Percentiles rank a stretch among this genome's conserved stretches.
phyloP scores from a whole-genome alignment of 371 early-diverging fungal species.

The Mortierella sp. region DNA sequence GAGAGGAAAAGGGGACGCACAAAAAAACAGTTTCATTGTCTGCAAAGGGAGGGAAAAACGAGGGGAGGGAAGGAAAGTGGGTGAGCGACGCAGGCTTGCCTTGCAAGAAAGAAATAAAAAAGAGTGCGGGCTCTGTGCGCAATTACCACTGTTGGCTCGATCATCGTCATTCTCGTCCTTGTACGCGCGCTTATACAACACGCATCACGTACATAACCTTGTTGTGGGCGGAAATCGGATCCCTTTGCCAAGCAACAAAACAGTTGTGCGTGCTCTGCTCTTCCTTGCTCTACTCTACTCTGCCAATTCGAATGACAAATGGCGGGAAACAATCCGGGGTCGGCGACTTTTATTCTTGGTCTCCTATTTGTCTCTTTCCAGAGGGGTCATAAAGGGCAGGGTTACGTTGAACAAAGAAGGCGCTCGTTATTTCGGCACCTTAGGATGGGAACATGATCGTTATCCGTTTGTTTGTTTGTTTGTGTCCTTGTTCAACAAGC shows the following conservation, averaged over 20 bases:
- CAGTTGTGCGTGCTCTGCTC: background rate
- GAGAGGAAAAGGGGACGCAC: background rate
- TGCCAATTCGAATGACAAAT: background rate
- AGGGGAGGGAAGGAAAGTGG: background rate
- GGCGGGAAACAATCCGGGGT: background rate
- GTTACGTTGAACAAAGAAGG: background rate
- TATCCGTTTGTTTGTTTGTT: background rate
- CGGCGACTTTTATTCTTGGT: conserved; percentile 2
- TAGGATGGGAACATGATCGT: background rate
- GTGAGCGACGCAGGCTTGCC: background rate
- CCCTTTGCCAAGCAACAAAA: background rate
- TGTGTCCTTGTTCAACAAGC: no score
- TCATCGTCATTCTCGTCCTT: background rate
- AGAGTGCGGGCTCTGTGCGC: conserved; percentile 16
- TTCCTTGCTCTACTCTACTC: background rate
- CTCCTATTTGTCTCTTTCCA: background rate
- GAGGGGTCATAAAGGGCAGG: no score
- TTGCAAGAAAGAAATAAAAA: background rate
- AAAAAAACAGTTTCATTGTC: background rate
- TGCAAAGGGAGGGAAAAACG: background rate
- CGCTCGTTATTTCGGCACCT: background rate
- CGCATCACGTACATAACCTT: background rate
- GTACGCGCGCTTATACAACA: background rate
- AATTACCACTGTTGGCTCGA: conserved; percentile 11
- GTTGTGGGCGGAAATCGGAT: background rate